Conservation (phyloP, 169 alveolate species). For the Amoebophrya sp. region DNA sequence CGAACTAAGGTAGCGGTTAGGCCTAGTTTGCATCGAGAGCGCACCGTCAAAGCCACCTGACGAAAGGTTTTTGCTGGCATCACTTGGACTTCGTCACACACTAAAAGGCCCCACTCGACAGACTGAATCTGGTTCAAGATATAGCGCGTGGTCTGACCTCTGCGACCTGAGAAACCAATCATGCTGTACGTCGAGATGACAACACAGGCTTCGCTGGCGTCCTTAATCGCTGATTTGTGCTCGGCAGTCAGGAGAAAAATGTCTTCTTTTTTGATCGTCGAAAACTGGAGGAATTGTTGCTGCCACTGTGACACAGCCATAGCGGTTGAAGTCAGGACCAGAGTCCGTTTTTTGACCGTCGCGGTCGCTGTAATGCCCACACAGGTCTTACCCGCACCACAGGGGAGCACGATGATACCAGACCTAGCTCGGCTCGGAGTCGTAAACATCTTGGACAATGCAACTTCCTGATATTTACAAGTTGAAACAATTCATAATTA, state of each 20-base stretch:
- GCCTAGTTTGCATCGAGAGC: slow-evolving; percentile 65
- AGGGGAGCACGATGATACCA: slow-evolving; percentile 96
- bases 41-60: slow-evolving; percentile 68
- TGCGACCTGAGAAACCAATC: slow-evolving; percentile 80
- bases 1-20: slow-evolving; percentile 98
- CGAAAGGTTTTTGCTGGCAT: slow-evolving; percentile 97
- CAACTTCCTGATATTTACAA: slow-evolving; percentile 86
- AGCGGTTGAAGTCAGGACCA: slow-evolving; percentile 64
- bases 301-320: slow-evolving; percentile 81
- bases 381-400: slow-evolving; percentile 98
- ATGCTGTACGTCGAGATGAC: slow-evolving; percentile 87
- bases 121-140: slow-evolving; percentile 70
- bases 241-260: slow-evolving; percentile 84
- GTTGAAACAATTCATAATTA: no score
- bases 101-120: slow-evolving; percentile 95
- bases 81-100: slow-evolving; percentile 97
- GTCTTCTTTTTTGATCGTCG: slow-evolving; percentile 68
- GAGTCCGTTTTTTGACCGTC: slow-evolving; percentile 83
- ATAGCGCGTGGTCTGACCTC: slow-evolving; percentile 68
- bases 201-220: slow-evolving; percentile 77
- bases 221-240: slow-evolving; percentile 49
- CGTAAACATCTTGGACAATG: slow-evolving; percentile 88
- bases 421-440: slow-evolving; percentile 89
- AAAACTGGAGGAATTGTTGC: slow-evolving; percentile 71
- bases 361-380: slow-evolving; percentile 94